A percentile compares a stretch with the other conserved stretches of the same genome.
Evolutionary conservation across 257 asterid species (phyloP).

Genomic region (Leonotis leonurus): DNA sequence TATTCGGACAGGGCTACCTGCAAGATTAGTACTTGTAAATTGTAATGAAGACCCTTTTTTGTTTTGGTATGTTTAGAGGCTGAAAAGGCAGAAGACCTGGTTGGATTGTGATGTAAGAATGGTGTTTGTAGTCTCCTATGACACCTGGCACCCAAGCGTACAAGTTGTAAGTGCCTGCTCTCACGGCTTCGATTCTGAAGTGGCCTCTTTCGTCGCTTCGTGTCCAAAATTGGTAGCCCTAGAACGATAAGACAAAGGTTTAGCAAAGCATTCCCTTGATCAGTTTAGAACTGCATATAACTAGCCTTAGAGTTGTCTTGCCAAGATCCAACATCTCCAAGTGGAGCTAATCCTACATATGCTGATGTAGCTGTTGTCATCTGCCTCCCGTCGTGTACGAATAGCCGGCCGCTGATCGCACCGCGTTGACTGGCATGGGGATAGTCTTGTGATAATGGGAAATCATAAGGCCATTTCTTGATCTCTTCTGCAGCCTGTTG

Average conservation of each 20-base stretch:
- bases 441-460: slow-evolving; percentile 41
- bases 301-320: slow-evolving; percentile 57
- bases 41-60: too few species aligned
- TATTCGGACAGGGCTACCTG: slow-evolving; percentile 21
- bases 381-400: slow-evolving; percentile 24
- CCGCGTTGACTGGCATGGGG: slow-evolving; percentile 40
- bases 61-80: too few species aligned
- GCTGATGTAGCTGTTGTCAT: slow-evolving; percentile 26
- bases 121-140: slow-evolving; percentile 58
- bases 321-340: slow-evolving; percentile 59
- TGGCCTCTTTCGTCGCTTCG: slow-evolving; percentile 34
- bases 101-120: too few species aligned
- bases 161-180: slow-evolving; percentile 38
- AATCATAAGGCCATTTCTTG: slow-evolving; percentile 51
- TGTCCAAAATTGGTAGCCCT: slow-evolving; percentile 81
- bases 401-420: slow-evolving; percentile 33
- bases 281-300: too few species aligned
- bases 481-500: slow-evolving; percentile 48
- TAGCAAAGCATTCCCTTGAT: too few species aligned
- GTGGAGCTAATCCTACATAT: slow-evolving; percentile 52
- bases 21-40: too few species aligned
- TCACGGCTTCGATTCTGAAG: slow-evolving; percentile 31
- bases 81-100: too few species aligned
- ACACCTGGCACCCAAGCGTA: slow-evolving; percentile 68
- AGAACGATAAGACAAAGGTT: too few species aligned